Evolutionary conservation across 768 basidiomycete genomes (phyloP), one percentile per base, ranked within the genome.

Genomic region (Dentipellis sp.): DNA sequence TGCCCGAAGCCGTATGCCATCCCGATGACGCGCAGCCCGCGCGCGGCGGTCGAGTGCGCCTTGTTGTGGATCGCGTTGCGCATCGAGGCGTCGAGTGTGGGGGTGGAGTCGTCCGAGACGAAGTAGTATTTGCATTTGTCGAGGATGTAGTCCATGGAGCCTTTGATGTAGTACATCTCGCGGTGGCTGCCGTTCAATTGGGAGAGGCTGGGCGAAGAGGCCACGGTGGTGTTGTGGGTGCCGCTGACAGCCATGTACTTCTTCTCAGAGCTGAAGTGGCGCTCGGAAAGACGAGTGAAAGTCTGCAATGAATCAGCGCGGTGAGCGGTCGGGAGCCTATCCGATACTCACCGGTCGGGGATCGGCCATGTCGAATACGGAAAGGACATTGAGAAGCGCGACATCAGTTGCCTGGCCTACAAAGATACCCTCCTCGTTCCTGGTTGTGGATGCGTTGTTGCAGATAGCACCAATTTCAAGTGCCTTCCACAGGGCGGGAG

Each of bases 211-310:
- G 70, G 50, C 12, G 37, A 46, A 7, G 65, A 45, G 4, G 52
- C 56, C 5, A 66, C 35, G 8, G 69, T 57, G 21, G 78, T 74
- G 37, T 68, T 70, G 64, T 91, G 82, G 10, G 80, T 68, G 10
- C 94, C 94, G 52, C 84, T 86, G 58, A 97, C 83, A 12, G 88
- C 88, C 91, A 97, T 97, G 68, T 79, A 92, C 69, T 97, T 97
- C 56, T 83, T 80, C 59, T 98, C 94, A 16, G 95, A 97, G 68
- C 80, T 91, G 79, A 98, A 98, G 0, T 94, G 84, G 49, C 83
- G 79, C 66, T 98, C 94, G 10, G 79, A 79, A n/a, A 78, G 68
- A 22, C 88, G 82, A 52, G 76, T 80, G 66, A 91, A 91, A 0
- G 75, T 68, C 88, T 90, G 38, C 10, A 19, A 16, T 34, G 29